Conservation (phyloP, 495 filamentous ascomycete species). For the Jackrogersella minutella region DNA sequence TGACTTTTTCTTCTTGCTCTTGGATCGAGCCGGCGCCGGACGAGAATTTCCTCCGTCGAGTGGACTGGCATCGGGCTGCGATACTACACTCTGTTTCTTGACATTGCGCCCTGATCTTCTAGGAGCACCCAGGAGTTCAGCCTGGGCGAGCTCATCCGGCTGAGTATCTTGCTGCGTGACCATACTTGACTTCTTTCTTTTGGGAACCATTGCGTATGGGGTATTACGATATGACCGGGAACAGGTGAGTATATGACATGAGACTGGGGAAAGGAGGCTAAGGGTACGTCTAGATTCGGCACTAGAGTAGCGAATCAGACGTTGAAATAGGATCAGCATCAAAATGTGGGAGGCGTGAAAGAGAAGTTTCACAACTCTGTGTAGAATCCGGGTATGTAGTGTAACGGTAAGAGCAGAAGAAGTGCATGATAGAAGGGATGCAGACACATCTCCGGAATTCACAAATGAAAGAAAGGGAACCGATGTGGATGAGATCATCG, state of each 20-base stretch:
- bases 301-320: slow-evolving; percentile 27
- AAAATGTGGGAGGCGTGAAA: slow-evolving; percentile 8
- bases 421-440: not conserved
- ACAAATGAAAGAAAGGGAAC: slow-evolving; percentile 13
- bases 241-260: slow-evolving; percentile 17
- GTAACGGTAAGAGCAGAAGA: not conserved
- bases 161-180: not conserved
- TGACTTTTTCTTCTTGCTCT: slow-evolving; percentile 12
- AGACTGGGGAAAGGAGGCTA: slow-evolving; percentile 6
- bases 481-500: slow-evolving; percentile 30
- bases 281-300: slow-evolving; percentile 10
- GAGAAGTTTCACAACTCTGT: slow-evolving; percentile 2
- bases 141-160: not conserved
- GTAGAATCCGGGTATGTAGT: not conserved
- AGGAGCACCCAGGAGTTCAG: not conserved
- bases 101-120: slow-evolving; percentile 37
- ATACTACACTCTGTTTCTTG: slow-evolving; percentile 6
- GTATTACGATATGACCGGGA: not conserved
- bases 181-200: slow-evolving; percentile 32
- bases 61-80: not conserved
- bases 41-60: not conserved
- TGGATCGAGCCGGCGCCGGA: slow-evolving; percentile 8
- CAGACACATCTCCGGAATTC: not conserved
- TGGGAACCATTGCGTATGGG: slow-evolving; percentile 20
- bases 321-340: slow-evolving; percentile 23